phyloP scores from a whole-genome alignment of 768 basidiomycete species.

The Tulasnella sp. region DNA sequence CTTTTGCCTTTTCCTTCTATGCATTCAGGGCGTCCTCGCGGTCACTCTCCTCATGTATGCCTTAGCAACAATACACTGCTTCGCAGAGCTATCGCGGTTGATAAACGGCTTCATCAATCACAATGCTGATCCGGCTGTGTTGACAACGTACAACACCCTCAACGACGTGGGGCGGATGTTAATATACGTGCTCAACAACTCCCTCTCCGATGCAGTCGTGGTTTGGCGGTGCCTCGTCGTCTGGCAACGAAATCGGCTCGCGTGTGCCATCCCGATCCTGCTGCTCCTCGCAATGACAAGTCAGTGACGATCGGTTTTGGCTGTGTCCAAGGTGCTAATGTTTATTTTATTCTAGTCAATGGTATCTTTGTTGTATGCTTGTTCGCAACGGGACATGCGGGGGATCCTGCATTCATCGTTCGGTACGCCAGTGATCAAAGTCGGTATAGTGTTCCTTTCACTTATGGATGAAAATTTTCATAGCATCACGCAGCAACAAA shows the following conservation, averaged over 20 bases:
- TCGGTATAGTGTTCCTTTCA: no score
- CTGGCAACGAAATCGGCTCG: slow-evolving; percentile 10
- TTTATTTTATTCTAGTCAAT: background rate
- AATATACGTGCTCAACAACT: slow-evolving; percentile 11
- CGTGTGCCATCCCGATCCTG: slow-evolving; percentile 1
- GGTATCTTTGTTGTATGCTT: slow-evolving; percentile 3
- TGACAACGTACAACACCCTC: background rate
- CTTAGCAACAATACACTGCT: slow-evolving; percentile 5
- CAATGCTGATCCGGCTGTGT: background rate
- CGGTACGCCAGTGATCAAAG: background rate
- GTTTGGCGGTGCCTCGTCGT: slow-evolving; percentile 15
- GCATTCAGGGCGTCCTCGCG: background rate
- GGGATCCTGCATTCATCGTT: background rate
- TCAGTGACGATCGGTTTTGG: background rate
- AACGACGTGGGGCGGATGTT: background rate
- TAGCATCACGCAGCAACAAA: background rate
- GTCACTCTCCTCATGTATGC: slow-evolving; percentile 1
- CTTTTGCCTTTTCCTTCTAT: background rate
- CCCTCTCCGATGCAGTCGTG: slow-evolving; percentile 12
- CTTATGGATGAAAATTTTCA: background rate
- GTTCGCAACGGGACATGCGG: background rate
- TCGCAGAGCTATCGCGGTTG: background rate
- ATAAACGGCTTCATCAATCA: slow-evolving; percentile 9
- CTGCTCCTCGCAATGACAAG: slow-evolving; percentile 7
- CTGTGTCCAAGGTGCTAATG: background rate